Percentiles rank a stretch among this genome's conserved stretches.
phyloP scores from a whole-genome alignment of 1,284 basidiomycete species.

The Apiotrichum domesticum region DNA sequence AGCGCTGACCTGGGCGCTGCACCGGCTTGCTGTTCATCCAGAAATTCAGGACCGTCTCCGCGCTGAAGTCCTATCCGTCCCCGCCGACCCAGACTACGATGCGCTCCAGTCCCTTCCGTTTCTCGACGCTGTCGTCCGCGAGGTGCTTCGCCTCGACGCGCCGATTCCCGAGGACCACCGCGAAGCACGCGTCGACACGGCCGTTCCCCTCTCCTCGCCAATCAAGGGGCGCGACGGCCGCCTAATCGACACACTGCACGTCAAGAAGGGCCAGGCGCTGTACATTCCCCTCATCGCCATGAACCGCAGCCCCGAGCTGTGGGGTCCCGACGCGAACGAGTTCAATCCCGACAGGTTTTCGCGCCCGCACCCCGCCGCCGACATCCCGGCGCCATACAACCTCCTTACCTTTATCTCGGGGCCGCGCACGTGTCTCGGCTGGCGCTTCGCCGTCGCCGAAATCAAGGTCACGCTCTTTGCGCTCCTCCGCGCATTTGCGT shows the following conservation, averaged over 20 bases:
- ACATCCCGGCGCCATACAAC: too few relatives aligned
- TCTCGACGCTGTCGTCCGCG: constrained; percentile 61
- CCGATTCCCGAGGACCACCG: constrained; percentile 51
- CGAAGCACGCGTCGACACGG: constrained; percentile 53
- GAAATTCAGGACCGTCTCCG: constrained; percentile 56
- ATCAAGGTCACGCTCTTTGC: too few relatives aligned
- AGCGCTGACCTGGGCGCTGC: constrained; percentile 66
- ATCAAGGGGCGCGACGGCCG: constrained; percentile 44
- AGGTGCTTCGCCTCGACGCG: constrained; percentile 60
- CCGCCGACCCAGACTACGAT: constrained; percentile 29
- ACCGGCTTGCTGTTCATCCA: constrained; percentile 57
- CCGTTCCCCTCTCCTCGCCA: constrained; percentile 55
- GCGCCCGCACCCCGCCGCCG: too few relatives aligned
- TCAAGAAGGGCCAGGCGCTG: constrained; percentile 36
- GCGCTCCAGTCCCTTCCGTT: constrained; percentile 51
- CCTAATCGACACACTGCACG: constrained; percentile 34
- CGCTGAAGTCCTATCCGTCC: constrained; percentile 49
- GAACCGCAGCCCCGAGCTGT: constrained; percentile 57
- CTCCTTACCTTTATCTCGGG: too few relatives aligned
- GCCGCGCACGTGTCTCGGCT: too few relatives aligned
- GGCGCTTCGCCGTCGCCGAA: too few relatives aligned
- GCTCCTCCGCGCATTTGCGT: too few relatives aligned
- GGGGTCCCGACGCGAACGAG: constrained; percentile 63
- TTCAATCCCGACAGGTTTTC: constrained; percentile 51
- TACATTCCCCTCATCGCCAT: constrained; percentile 39